A percentile compares a stretch with the other conserved stretches of the same genome.
phyloP scores from a whole-genome alignment of 495 filamentous ascomycete genomes.

The Echria macrotheca region DNA sequence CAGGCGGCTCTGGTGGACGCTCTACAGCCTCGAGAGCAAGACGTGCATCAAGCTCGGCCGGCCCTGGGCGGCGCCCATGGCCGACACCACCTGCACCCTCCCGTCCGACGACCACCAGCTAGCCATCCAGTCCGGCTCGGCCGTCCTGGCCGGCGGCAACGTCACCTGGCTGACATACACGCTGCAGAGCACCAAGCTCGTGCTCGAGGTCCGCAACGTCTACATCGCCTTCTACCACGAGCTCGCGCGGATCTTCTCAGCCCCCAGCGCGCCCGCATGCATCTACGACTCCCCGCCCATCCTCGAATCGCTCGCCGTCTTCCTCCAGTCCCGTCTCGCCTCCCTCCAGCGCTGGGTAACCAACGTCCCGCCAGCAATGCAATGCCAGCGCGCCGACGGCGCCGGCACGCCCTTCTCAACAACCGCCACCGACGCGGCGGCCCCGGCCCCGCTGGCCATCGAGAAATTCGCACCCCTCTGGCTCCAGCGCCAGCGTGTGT shows the following conservation, averaged over 20 bases:
- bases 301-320: constrained; percentile 23
- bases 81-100: constrained; percentile 32
- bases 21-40: constrained; percentile 46
- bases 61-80: constrained; percentile 33
- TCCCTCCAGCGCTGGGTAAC: constrained; percentile 33
- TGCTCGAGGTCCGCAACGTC: constrained; percentile 31
- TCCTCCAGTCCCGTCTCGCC: constrained; percentile 24
- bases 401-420: constrained; percentile 11
- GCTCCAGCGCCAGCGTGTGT: constrained; percentile 46
- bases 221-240: constrained; percentile 36
- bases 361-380: constrained; percentile 36
- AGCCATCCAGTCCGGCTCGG: constrained; percentile 34
- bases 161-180: constrained; percentile 40
- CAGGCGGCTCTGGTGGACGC: constrained; percentile 48
- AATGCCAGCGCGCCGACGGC: constrained; percentile 28
- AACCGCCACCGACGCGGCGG: constrained; percentile 36
- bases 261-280: constrained; percentile 7
- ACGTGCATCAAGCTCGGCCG: constrained; percentile 49
- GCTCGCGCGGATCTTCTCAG: constrained; percentile 1
- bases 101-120: constrained; percentile 33
- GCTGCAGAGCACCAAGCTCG: constrained; percentile 35
- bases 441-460: constrained; percentile 31
- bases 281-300: constrained; percentile 22
- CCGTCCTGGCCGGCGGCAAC: constrained; percentile 30
- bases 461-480: constrained; percentile 35